Evolutionary conservation across 768 basidiomycete species (phyloP).

Genomic region (Phaeotremella skinneri): DNA sequence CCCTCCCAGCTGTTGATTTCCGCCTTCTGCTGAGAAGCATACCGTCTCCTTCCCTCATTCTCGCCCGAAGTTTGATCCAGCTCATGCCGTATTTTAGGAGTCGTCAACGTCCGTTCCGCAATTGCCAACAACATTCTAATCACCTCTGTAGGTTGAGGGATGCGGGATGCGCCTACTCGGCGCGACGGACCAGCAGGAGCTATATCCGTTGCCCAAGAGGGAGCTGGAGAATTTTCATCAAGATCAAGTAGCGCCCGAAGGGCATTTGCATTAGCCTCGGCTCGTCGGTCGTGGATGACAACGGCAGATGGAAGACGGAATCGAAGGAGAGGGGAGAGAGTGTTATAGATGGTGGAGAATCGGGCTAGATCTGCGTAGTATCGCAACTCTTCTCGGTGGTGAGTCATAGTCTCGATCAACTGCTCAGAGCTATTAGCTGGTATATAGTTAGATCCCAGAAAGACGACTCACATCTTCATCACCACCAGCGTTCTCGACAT

Average conservation of each 20-base stretch:
- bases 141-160: slow-evolving; percentile 30
- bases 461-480: slow-evolving; percentile 26
- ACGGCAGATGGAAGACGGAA: slow-evolving; percentile 18
- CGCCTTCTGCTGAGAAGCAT: slow-evolving; percentile 14
- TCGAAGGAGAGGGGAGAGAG: slow-evolving; percentile 17
- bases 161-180: slow-evolving; percentile 27
- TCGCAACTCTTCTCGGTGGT: slow-evolving; percentile 35
- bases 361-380: slow-evolving; percentile 42
- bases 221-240: slow-evolving; percentile 18
- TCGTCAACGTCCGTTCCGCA: slow-evolving; percentile 26
- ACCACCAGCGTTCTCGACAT: slow-evolving; percentile 17
- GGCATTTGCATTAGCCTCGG: slow-evolving; percentile 17
- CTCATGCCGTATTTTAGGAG: slow-evolving; percentile 23
- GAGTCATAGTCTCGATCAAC: slow-evolving; percentile 18
- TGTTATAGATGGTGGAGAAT: slow-evolving; percentile 31
- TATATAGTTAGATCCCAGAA: neutral
- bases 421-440: slow-evolving; percentile 1
- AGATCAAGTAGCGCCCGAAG: slow-evolving; percentile 27
- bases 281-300: slow-evolving; percentile 6
- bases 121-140: slow-evolving; percentile 37
- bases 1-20: slow-evolving; percentile 15
- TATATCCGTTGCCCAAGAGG: slow-evolving; percentile 26
- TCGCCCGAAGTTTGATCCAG: slow-evolving; percentile 25
- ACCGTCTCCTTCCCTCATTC: slow-evolving; percentile 10
- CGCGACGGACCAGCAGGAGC: slow-evolving; percentile 22